Evolutionary conservation across 78 protist species (phyloP).

Genomic region (Tieghemostelium lacteum): DNA sequence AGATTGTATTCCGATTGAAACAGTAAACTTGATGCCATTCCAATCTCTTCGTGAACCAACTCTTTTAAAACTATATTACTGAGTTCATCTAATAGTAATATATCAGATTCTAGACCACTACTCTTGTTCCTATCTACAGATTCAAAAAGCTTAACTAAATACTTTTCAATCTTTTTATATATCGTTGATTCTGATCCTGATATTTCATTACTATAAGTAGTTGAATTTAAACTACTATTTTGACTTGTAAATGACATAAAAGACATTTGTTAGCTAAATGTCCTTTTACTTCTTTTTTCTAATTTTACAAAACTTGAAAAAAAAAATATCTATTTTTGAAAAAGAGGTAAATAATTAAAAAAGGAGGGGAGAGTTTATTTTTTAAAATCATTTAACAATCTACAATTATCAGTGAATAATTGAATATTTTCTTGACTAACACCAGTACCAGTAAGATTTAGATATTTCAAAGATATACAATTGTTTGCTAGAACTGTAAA

Average conservation of each 20-base stretch:
- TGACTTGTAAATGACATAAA: too few species aligned
- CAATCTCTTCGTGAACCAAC: slow-evolving; percentile 56
- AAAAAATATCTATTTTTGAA: too few species aligned
- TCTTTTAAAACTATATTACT: slow-evolving; percentile 32
- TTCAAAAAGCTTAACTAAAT: slow-evolving; percentile 15
- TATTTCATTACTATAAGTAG: too few species aligned
- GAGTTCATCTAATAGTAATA: slow-evolving; percentile 21
- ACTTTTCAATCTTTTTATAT: slow-evolving; percentile 54
- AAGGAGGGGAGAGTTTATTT: not conserved
- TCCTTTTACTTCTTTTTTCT: too few species aligned
- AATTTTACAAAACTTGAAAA: too few species aligned
- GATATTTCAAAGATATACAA: not conserved
- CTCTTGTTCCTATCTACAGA: not conserved
- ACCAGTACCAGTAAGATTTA: not conserved
- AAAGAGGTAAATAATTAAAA: not conserved
- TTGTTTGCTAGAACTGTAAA: too few species aligned
- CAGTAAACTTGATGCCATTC: slow-evolving; percentile 38
- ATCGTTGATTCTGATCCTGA: too few species aligned
- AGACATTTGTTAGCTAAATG: too few species aligned
- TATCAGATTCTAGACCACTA: slow-evolving; percentile 25
- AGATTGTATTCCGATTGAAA: slow-evolving; percentile 54
- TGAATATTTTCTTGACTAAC: not conserved
- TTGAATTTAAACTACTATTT: too few species aligned
- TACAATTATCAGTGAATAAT: not conserved
- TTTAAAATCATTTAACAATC: slow-evolving; percentile 35